phyloP scores from a whole-genome alignment of 306 rosid genomes.

The Ziziphus jujuba region DNA sequence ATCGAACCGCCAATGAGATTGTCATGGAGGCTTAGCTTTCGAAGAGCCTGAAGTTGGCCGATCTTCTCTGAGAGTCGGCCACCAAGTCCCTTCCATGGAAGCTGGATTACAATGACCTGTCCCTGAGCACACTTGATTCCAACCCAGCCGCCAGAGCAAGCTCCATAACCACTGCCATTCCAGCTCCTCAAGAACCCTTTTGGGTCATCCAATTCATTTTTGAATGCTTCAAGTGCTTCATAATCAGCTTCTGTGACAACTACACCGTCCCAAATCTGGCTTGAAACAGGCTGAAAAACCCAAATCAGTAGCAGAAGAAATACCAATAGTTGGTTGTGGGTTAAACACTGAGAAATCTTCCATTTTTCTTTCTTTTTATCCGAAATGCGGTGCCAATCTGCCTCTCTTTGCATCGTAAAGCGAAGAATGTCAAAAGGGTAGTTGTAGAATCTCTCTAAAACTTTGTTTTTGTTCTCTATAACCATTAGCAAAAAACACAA shows the following conservation, averaged over 20 bases:
- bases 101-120: conserved; percentile 84
- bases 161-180: conserved; percentile 84
- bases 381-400: conserved; percentile 28
- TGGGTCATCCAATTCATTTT: conserved; percentile 75
- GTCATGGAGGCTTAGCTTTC: conserved; percentile 88
- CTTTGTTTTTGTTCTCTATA: conserved; percentile 26
- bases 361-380: conserved; percentile 41
- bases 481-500: neutral
- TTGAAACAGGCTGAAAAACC: conserved; percentile 26
- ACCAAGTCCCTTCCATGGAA: conserved; percentile 80
- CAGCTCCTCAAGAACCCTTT: conserved; percentile 77
- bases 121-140: conserved; percentile 96
- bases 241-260: conserved; percentile 74
- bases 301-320: conserved; percentile 29
- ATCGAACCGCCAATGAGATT: conserved; percentile 66
- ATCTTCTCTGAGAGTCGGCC: conserved; percentile 70
- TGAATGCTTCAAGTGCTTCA: conserved; percentile 77
- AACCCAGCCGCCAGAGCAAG: conserved; percentile 85
- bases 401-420: conserved; percentile 26
- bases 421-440: conserved; percentile 29
- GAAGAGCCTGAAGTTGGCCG: conserved; percentile 69
- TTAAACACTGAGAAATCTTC: conserved; percentile 18
- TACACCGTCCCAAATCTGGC: conserved; percentile 80
- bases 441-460: conserved; percentile 11
- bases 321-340: conserved; percentile 17